These are phyloP conservation scores for Raphanus sativus DNA, from an alignment of 345 rosid species.

Conservation along the genomic window DNA sequence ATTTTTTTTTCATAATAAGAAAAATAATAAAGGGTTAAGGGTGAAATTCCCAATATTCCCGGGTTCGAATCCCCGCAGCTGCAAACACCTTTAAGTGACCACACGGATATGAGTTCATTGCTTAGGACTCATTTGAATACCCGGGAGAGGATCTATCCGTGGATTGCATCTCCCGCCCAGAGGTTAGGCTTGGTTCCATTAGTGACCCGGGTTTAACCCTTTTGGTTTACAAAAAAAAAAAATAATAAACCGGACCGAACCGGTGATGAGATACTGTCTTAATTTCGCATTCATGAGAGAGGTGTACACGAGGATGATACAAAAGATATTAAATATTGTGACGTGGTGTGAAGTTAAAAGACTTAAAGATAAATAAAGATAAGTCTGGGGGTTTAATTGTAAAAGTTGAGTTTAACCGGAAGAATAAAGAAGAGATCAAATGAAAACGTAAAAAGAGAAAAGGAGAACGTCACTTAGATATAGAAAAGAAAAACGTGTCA, in stretches of 20 bases:
- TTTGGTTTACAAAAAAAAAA: too few relatives aligned
- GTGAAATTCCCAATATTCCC: too few relatives aligned
- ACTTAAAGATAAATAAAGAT: neutral
- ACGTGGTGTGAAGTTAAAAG: neutral
- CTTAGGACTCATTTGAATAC: too few relatives aligned
- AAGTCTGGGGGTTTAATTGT: neutral
- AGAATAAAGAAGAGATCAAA: neutral
- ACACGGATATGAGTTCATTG: too few relatives aligned
- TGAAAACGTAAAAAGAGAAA: slow-evolving; percentile 29
- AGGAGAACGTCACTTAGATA: slow-evolving; percentile 12
- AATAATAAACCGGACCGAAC: neutral
- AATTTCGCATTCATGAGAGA: neutral
- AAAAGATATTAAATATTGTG: neutral
- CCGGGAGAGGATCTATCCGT: too few relatives aligned
- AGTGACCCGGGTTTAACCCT: too few relatives aligned
- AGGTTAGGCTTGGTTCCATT: too few relatives aligned
- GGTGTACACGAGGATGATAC: neutral
- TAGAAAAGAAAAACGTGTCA: slow-evolving; percentile 35
- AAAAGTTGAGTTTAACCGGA: neutral
- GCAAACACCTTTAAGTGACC: too few relatives aligned
- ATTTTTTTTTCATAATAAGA: neutral
- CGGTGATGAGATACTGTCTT: neutral
- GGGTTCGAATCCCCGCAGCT: too few relatives aligned
- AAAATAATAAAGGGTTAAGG: neutral
- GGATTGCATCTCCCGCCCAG: too few relatives aligned